Percentiles rank a stretch among this genome's conserved stretches.
Conservation (phyloP, 768 basidiomycete genomes). For the Tylopilus rubrobrunneus region DNA sequence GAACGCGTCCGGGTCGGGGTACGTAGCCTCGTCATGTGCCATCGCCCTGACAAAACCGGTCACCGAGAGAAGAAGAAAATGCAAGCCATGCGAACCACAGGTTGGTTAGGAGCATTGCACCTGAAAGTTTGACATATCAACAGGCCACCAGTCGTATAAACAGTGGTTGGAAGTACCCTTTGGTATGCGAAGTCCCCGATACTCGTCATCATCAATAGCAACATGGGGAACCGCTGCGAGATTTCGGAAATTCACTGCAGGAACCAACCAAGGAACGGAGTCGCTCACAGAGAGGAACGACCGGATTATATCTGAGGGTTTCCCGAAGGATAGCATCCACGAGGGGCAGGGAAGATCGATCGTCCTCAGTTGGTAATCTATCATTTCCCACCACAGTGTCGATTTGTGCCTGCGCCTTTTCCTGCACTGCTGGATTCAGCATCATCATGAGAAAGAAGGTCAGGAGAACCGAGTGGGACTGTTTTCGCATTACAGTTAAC, state of each 20-base stretch:
- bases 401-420: constrained; percentile 8
- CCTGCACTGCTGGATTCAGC: no score
- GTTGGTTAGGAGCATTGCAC: constrained; percentile 2
- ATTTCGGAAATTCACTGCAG: background rate
- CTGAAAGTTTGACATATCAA: background rate
- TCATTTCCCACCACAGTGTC: constrained; percentile 5
- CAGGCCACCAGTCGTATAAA: background rate
- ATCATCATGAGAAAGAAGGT: no score
- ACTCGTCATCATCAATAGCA: background rate
- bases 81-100: no score
- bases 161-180: background rate
- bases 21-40: constrained; percentile 26
- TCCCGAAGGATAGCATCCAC: constrained; percentile 1
- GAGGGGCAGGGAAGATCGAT: background rate
- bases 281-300: background rate
- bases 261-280: background rate
- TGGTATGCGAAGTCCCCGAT: background rate
- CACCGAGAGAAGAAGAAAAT: no score
- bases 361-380: background rate
- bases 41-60: constrained; percentile 6
- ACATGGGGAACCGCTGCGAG: background rate
- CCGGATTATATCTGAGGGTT: background rate
- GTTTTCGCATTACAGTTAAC: background rate
- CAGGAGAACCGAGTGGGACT: background rate
- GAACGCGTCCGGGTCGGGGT: constrained; percentile 34